Base-by-base conservation (phyloP, 257 asterid species). In the Ilex aquifolium region DNA sequence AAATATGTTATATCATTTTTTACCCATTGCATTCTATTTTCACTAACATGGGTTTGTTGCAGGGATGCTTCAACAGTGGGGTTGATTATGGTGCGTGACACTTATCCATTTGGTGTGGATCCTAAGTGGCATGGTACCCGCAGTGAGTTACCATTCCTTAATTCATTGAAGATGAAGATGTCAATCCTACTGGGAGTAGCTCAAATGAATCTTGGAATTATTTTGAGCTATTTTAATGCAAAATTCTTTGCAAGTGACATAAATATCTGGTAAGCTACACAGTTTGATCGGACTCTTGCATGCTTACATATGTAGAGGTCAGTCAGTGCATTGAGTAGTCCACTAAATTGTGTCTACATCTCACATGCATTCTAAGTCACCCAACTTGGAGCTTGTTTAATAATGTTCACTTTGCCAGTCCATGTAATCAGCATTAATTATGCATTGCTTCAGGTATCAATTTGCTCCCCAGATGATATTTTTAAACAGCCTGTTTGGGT, bases 131-230 rank as follows among this genome's bases (percentile, higher is more conserved):
- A 70, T 68, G 90, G 85, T 57, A 63, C 75, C 65, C 90, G 87
- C 65, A 83, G 83, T 32, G 90, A 83, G 73, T 73, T 83, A 68
- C 90, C 90, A 10, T 81, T 83, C 68, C 85, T 83, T 61, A 83
- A 83, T 70, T 83, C 90, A 32, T 72, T 83, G 82, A 83, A 83
- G 78, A 80, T 83, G 90, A 83, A 83, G 76, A 83, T 83, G 87
- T 83, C 90, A 39, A 83, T 83, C 74, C 70, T 83, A 63, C 73
- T 83, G 64, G 90, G 90, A 21, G 80, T 83, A 14, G 77, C 77
- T 54, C 90, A 83, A 68, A 83, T 83, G 90, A 83, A 83, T 70
- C 87, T 83, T 16, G 90, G 90, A 72, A 79, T 83, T 68, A 61
- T 81, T 66, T 62, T 83, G 64, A 78, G 90, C 76, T 80, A 83